phyloP scores from a whole-genome alignment of 129 eudicot genomes.

The Solidago caesia region DNA sequence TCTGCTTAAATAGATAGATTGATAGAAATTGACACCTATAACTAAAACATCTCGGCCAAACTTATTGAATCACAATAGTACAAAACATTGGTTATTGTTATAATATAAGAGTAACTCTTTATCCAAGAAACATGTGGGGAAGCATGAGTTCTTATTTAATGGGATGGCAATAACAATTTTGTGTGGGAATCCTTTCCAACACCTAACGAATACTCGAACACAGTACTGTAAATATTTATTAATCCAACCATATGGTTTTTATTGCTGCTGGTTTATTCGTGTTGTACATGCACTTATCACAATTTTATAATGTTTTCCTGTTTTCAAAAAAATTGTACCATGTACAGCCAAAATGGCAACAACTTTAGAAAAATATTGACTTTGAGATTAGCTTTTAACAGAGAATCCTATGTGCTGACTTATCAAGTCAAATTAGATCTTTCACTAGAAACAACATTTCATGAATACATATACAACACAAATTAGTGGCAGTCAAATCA shows the following conservation, averaged over 20 bases:
- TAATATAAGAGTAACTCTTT: no score
- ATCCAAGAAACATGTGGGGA: no score
- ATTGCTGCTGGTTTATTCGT: background rate
- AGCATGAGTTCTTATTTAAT: no score
- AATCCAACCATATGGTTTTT: background rate
- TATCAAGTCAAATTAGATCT: constrained; percentile 24
- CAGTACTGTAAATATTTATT: no score
- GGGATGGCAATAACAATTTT: no score
- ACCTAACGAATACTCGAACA: no score
- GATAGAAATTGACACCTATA: no score
- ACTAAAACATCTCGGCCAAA: no score
- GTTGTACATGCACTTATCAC: background rate
- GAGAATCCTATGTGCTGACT: constrained; percentile 32
- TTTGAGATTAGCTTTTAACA: constrained; percentile 8
- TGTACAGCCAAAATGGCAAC: constrained; percentile 16
- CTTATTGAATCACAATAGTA: no score
- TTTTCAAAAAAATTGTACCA: background rate
- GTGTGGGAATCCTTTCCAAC: no score
- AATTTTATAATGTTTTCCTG: background rate
- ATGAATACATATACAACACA: constrained; percentile 23
- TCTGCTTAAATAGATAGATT: no score
- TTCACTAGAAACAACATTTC: constrained; percentile 30
- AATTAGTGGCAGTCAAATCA: constrained; percentile 18
- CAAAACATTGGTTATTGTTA: no score
- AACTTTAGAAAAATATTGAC: constrained; percentile 15